phyloP scores from a whole-genome alignment of 2,329 filamentous ascomycete genomes.

The Aspergillus quadrilineatus region DNA sequence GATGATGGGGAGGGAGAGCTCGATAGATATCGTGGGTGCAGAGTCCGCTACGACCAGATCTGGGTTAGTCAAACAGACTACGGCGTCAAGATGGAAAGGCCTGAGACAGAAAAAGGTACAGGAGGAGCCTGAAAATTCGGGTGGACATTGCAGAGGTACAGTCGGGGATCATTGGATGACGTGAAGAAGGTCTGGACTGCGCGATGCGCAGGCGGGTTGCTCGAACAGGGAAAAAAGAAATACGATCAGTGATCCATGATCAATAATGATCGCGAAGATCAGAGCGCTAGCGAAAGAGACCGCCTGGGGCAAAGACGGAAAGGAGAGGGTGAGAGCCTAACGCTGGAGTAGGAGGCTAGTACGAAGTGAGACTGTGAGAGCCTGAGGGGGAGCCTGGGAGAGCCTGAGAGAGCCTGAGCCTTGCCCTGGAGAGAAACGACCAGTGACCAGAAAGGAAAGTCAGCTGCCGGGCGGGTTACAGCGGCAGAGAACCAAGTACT shows the following conservation, averaged over 20 bases:
- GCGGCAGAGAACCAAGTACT: not conserved
- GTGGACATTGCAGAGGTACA: not conserved
- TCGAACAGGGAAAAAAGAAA: conserved; percentile 12
- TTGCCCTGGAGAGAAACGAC: not conserved
- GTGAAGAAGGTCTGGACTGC: conserved; percentile 17
- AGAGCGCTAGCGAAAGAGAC: conserved; percentile 13
- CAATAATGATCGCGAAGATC: conserved; percentile 12
- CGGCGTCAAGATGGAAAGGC: conserved; percentile 3
- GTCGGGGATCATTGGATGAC: conserved; percentile 12
- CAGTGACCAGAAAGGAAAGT: not conserved
- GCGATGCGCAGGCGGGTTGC: conserved; percentile 15
- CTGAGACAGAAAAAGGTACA: not conserved
- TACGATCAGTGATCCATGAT: not conserved
- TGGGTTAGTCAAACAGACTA: conserved; percentile 7
- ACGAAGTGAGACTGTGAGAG: not conserved
- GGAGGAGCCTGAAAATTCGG: not conserved
- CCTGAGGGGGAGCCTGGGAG: too few species aligned
- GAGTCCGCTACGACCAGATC: not conserved
- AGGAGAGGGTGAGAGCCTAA: not conserved
- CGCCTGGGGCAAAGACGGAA: conserved; percentile 9
- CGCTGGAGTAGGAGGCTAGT: conserved; percentile 7
- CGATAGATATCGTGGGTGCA: conserved; percentile 10
- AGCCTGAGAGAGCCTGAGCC: too few species aligned
- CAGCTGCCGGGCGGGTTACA: not conserved
- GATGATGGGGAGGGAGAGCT: conserved; percentile 13